Conservation (phyloP, 495 filamentous ascomycete genomes). For the Lasiosphaeria hispida region DNA sequence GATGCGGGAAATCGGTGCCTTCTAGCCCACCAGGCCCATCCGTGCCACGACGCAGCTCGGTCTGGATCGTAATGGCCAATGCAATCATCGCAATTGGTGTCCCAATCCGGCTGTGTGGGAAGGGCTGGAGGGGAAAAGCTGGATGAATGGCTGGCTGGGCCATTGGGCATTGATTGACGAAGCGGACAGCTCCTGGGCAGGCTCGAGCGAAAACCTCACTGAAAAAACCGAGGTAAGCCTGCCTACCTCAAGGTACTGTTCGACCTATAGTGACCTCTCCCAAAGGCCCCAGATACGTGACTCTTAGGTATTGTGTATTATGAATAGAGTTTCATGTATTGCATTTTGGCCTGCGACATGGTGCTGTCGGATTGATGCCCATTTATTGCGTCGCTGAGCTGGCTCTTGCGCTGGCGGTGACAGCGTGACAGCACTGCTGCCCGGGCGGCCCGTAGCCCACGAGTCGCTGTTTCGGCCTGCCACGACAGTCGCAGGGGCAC, state of each 20-base stretch:
- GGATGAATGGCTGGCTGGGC: too few species aligned
- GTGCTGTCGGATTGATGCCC: slow-evolving; percentile 3
- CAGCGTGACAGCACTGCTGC: background rate
- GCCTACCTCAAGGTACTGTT: too few species aligned
- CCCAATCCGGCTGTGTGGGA: background rate
- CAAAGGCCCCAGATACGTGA: too few species aligned
- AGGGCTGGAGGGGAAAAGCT: background rate
- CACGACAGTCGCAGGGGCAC: background rate
- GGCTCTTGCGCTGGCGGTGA: background rate
- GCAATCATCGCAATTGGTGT: background rate
- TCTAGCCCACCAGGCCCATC: background rate
- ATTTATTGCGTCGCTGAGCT: slow-evolving; percentile 10
- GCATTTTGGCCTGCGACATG: too few species aligned
- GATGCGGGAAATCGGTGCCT: too few species aligned
- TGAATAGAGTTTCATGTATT: too few species aligned
- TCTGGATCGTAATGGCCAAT: slow-evolving; percentile 7
- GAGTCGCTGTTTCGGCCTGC: slow-evolving; percentile 11
- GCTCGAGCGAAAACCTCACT: too few species aligned
- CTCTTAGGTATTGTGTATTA: background rate
- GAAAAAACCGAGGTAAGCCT: too few species aligned
- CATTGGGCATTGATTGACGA: too few species aligned
- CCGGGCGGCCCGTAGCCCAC: background rate
- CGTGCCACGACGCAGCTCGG: background rate
- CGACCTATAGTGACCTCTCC: too few species aligned
- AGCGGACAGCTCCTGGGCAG: too few species aligned